Evolutionary conservation across 177 flowering plant genomes (phyloP).

Genomic region (Vitis hybrid): DNA sequence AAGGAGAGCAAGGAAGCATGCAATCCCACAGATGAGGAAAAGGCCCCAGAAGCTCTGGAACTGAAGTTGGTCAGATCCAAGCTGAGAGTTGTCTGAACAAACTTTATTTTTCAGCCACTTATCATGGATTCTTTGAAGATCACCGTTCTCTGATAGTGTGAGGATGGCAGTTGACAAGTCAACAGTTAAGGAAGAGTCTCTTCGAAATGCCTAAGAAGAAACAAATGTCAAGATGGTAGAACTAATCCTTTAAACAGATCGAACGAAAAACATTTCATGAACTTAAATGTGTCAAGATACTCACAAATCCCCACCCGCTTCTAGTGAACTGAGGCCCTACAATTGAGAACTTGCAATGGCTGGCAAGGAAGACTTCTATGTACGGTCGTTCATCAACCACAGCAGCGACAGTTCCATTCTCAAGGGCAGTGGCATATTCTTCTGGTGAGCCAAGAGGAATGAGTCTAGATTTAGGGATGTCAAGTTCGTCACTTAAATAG

Average conservation of each 20-base stretch:
- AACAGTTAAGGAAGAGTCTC: slow-evolving; percentile 53
- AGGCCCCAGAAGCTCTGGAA: slow-evolving; percentile 56
- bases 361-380: too few species aligned
- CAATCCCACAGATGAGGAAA: slow-evolving; percentile 45
- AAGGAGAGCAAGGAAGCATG: slow-evolving; percentile 40
- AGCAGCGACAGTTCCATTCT: too few species aligned
- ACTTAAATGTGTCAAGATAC: slow-evolving; percentile 20
- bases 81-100: slow-evolving; percentile 20
- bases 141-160: slow-evolving; percentile 50
- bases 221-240: neutral
- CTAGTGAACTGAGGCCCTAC: too few species aligned
- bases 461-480: too few species aligned
- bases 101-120: slow-evolving; percentile 36
- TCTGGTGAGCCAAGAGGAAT: too few species aligned
- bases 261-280: neutral
- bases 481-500: too few species aligned
- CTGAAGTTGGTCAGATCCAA: slow-evolving; percentile 37
- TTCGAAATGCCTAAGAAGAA: slow-evolving; percentile 44
- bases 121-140: slow-evolving; percentile 50
- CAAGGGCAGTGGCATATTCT: too few species aligned
- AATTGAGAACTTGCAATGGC: too few species aligned
- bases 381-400: too few species aligned
- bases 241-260: neutral
- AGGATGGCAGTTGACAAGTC: slow-evolving; percentile 65
- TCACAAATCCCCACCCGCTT: slow-evolving; percentile 25